Evolutionary conservation across 805 yeast genomes (phyloP).

Genomic region (Wickerhamomyces kurtzmanii): DNA sequence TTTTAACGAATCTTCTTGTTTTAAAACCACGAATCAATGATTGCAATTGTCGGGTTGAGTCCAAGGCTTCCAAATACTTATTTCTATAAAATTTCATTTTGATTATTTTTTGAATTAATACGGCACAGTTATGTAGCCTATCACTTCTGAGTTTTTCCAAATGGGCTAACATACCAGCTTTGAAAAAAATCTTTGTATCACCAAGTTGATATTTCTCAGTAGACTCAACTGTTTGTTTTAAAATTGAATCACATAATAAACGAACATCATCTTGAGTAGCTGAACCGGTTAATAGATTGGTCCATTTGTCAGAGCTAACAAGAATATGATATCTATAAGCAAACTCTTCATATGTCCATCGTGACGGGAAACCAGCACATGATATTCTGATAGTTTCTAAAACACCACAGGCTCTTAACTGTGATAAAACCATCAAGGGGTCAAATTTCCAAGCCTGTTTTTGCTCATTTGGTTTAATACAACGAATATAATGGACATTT

Average conservation of each 20-base stretch:
- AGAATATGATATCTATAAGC: constrained; percentile 82
- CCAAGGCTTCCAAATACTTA: constrained; percentile 42
- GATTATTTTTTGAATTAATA: constrained; percentile 75
- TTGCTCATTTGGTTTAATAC: constrained; percentile 93
- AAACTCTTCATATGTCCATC: constrained; percentile 93
- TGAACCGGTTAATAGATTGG: constrained; percentile 40
- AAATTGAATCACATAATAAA: constrained; percentile 58
- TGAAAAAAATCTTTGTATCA: constrained; percentile 86
- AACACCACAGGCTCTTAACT: constrained; percentile 97
- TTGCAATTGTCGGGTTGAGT: constrained; percentile 49
- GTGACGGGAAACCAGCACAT: constrained; percentile 95
- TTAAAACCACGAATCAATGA: constrained; percentile 52
- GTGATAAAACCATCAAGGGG: constrained; percentile 90
- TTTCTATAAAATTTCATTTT: constrained; percentile 56
- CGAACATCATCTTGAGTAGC: constrained; percentile 47
- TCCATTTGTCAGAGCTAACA: constrained; percentile 63
- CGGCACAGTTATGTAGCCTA: constrained; percentile 70
- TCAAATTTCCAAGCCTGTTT: constrained; percentile 95
- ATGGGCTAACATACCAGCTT: constrained; percentile 93
- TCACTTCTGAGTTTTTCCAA: constrained; percentile 79
- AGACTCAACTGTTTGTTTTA: constrained; percentile 55
- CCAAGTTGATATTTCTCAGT: constrained; percentile 77
- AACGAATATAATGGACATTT: constrained; percentile 92
- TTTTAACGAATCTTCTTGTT: constrained; percentile 43
- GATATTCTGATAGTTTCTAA: constrained; percentile 93